Evolutionary conservation across 2,329 filamentous ascomycete species (phyloP).

Genomic region (Pseudodiploospora longispora): DNA sequence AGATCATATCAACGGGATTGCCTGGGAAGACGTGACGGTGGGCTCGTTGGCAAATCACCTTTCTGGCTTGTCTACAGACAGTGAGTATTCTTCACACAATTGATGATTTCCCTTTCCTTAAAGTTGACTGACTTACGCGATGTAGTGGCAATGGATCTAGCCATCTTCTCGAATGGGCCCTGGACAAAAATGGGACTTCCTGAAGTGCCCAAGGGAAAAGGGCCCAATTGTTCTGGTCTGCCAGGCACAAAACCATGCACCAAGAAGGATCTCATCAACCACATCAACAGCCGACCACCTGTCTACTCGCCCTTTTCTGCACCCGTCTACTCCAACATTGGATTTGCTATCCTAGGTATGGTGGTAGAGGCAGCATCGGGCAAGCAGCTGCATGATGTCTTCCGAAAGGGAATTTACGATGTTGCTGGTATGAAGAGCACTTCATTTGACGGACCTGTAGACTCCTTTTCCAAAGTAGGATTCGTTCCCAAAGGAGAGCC

Average conservation of each 20-base stretch:
- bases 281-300: slow-evolving; percentile 24
- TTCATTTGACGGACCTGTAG: slow-evolving; percentile 24
- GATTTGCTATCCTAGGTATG: slow-evolving; percentile 34
- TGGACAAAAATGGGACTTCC: slow-evolving; percentile 27
- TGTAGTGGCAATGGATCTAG: slow-evolving; percentile 26
- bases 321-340: slow-evolving; percentile 42
- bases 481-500: slow-evolving; percentile 28
- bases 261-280: slow-evolving; percentile 18
- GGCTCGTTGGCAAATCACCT: slow-evolving; percentile 37
- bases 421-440: slow-evolving; percentile 35
- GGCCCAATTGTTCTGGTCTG: slow-evolving; percentile 27
- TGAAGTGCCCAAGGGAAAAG: slow-evolving; percentile 17
- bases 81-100: slow-evolving; percentile 15
- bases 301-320: slow-evolving; percentile 34
- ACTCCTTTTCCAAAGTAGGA: slow-evolving; percentile 16
- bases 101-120: not conserved
- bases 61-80: slow-evolving; percentile 31
- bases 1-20: slow-evolving; percentile 24
- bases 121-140: not conserved
- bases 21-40: slow-evolving; percentile 41
- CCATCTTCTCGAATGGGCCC: slow-evolving; percentile 13
- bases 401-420: slow-evolving; percentile 31
- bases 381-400: slow-evolving; percentile 29
- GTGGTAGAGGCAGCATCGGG: slow-evolving; percentile 37
- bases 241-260: slow-evolving; percentile 23